Evolutionary conservation across 371 early-diverging fungal species (phyloP).

Genomic region (Rhizopus stolonifer): DNA sequence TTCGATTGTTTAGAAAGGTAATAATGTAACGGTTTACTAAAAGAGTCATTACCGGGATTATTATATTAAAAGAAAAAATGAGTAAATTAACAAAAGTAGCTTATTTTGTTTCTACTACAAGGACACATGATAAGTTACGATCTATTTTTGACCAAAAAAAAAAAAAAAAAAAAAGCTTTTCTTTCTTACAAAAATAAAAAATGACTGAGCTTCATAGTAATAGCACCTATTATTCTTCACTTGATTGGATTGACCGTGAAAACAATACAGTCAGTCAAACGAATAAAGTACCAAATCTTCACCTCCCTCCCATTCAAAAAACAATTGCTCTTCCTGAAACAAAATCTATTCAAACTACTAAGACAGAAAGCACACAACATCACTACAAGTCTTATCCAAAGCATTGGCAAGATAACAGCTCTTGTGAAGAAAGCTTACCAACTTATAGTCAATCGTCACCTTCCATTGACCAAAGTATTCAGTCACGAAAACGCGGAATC

Average conservation of each 20-base stretch:
- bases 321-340: neutral
- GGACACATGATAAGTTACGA: too few species aligned
- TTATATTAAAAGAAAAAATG: too few species aligned
- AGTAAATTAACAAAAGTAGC: too few species aligned
- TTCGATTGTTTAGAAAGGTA: too few species aligned
- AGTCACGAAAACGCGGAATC: slow-evolving; percentile 13
- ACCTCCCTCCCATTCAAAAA: neutral
- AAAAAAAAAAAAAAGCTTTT: too few species aligned
- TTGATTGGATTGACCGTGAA: neutral
- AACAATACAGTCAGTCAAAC: neutral
- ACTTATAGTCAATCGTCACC: slow-evolving; percentile 26
- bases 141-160: too few species aligned
- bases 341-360: neutral
- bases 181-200: too few species aligned
- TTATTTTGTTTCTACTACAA: too few species aligned
- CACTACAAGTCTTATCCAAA: neutral
- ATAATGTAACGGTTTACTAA: too few species aligned
- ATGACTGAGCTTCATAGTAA: neutral
- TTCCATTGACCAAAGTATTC: slow-evolving; percentile 24
- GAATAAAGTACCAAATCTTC: neutral
- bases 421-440: slow-evolving; percentile 7
- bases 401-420: neutral
- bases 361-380: neutral
- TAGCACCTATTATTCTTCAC: neutral
- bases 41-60: too few species aligned